phyloP scores from a whole-genome alignment of 176 grass and related monocot genomes.

The Poa pratensis region DNA sequence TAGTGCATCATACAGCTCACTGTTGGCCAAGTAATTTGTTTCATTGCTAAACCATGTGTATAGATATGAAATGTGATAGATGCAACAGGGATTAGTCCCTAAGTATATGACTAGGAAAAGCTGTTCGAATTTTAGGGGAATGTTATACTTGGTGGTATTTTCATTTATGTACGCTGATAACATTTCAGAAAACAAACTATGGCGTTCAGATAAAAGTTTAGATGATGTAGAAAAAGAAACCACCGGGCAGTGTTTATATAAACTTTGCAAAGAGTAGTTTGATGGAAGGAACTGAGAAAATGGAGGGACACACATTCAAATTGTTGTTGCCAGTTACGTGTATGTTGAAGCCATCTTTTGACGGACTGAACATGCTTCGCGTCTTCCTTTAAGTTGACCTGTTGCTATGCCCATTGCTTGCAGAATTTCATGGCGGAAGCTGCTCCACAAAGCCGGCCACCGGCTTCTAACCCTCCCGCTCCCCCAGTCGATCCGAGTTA shows the following conservation, averaged over 20 bases:
- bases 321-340: not conserved
- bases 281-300: not conserved
- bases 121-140: not conserved
- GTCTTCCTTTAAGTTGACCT: not conserved
- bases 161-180: not conserved
- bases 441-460: constrained; percentile 39
- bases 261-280: not conserved
- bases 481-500: constrained; percentile 56
- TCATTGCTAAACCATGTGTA: not conserved
- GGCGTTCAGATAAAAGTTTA: not conserved
- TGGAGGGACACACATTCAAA: not conserved
- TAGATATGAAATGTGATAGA: constrained; percentile 19
- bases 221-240: constrained; percentile 16
- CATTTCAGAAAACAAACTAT: not conserved
- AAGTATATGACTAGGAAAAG: not conserved
- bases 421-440: constrained; percentile 97
- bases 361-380: not conserved
- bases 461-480: constrained; percentile 44
- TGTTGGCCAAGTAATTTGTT: not conserved
- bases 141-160: not conserved
- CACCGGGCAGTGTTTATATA: not conserved
- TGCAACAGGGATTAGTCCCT: not conserved
- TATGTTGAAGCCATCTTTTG: not conserved
- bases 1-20: not conserved
- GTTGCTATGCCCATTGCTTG: constrained; percentile 36